Percentiles rank a stretch among this genome's conserved stretches.
Evolutionary conservation across 768 basidiomycete species (phyloP).

Genomic region (Tulasnella sp.): DNA sequence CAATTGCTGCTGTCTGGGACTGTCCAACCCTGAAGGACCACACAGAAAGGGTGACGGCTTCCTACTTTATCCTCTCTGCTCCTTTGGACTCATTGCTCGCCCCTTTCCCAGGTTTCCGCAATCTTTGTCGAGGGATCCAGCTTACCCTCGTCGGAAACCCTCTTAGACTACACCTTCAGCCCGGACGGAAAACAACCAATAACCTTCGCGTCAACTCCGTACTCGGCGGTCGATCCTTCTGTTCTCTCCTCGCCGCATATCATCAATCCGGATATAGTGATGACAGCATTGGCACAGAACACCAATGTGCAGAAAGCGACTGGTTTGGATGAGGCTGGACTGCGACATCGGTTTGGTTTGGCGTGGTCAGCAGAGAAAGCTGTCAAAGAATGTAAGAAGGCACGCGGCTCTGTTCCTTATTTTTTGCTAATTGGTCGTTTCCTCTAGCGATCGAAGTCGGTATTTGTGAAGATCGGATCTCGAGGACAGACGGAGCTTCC

Average conservation of each 20-base stretch:
- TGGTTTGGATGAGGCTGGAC: conserved; percentile 44
- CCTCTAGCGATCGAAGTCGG: conserved; percentile 44
- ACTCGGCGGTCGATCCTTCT: background rate
- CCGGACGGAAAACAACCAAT: background rate
- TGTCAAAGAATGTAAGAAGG: conserved; percentile 55
- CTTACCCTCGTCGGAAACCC: background rate
- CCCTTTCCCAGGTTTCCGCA: background rate
- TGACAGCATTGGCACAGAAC: conserved; percentile 45
- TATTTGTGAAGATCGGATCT: conserved; percentile 31
- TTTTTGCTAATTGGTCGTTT: background rate
- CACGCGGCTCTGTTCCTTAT: background rate
- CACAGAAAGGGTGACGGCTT: conserved; percentile 3
- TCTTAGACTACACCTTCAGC: conserved; percentile 4
- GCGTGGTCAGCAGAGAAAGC: conserved; percentile 70
- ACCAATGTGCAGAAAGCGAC: conserved; percentile 49
- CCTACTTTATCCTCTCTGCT: background rate
- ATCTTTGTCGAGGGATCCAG: background rate
- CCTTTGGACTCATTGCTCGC: background rate
- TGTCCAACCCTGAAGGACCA: conserved; percentile 37
- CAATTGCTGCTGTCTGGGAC: conserved; percentile 62
- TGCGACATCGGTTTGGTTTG: conserved; percentile 42
- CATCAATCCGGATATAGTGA: conserved; percentile 41
- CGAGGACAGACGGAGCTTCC: conserved; percentile 55
- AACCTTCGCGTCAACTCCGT: background rate
- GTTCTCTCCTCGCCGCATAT: conserved; percentile 18